Conservation (phyloP, 2,329 filamentous ascomycete species). For the Phyllosticta citribraziliensis region DNA sequence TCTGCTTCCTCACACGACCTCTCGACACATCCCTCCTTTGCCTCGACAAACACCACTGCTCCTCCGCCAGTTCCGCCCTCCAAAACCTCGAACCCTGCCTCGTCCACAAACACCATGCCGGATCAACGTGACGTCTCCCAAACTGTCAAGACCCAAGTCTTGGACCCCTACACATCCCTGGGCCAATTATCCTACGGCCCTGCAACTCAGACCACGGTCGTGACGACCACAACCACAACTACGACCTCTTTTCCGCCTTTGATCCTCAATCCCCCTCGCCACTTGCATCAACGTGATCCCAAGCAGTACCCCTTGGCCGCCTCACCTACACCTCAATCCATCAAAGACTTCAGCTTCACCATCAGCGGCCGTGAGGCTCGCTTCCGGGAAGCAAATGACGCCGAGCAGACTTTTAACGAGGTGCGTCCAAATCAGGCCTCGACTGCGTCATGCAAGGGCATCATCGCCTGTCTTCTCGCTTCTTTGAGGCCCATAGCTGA, state of each 20-base stretch:
- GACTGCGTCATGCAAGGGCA: background rate
- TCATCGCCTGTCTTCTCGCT: background rate
- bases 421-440: conserved; percentile 29
- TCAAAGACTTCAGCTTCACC: conserved; percentile 69
- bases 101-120: conserved; percentile 17
- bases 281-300: conserved; percentile 63
- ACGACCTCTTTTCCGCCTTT: conserved; percentile 76
- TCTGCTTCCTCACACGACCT: conserved; percentile 3
- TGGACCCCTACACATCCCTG: conserved; percentile 34
- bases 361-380: conserved; percentile 51
- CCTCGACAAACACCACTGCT: conserved; percentile 4
- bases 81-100: conserved; percentile 2
- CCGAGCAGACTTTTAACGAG: conserved; percentile 43
- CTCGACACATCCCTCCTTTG: conserved; percentile 6
- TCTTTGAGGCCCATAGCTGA: background rate
- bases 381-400: conserved; percentile 53
- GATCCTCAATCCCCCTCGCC: conserved; percentile 61
- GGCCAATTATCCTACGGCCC: conserved; percentile 54
- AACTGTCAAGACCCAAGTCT: conserved; percentile 17
- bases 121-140: conserved; percentile 19
- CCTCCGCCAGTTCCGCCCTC: conserved; percentile 2
- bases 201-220: conserved; percentile 54
- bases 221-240: conserved; percentile 89
- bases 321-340: conserved; percentile 68
- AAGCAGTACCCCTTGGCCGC: conserved; percentile 85